Evolutionary conservation across 2,329 filamentous ascomycete species (phyloP), one percentile per base, ranked within the genome.

Genomic region (Ascosphaera aggregata): DNA sequence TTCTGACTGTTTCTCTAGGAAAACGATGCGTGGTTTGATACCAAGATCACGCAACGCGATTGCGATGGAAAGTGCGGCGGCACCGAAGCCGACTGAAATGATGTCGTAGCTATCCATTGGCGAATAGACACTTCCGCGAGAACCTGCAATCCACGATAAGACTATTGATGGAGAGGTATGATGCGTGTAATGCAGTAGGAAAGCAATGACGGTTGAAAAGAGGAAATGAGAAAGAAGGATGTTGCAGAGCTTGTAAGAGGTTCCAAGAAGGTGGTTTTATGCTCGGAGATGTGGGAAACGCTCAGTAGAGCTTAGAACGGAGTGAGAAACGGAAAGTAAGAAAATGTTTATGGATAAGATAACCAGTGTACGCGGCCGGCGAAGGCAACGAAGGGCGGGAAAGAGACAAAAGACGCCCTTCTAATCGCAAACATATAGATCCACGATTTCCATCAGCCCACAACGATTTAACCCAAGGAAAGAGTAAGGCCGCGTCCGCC

Each of bases 1-100:
- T 37, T 67, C 62, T 22, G 64, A 52, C 58, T 95, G 86, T 56
- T 80, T 78, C 63, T 95, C 86, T 18, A 95, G 60, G 58, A 94
- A 95, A 35, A 80, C 68, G 2, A 92, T 74, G 53, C 79, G 82
- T 37, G 81, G 79, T 35, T 57, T 47, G 53, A 52, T 72, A 40
- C 80, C 58, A n/a, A 72, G 62, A 56, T 95, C 86, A 55, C 92
- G 76, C 34, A 94, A 67, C 18, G 89, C 85, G 41, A 93, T 77
- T 11, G 81, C 86, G 44, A 95, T 78, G 15, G 85, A 77, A 27
- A 95, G 66, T 43, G 82, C 89, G 19, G 86, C 86, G 16, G 86
- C 86, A 5, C 86, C 86, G 53, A 95, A 95, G 18, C 86, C 86
- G 41, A 93, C 73, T 56, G 84, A 93, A 47, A 95, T 64, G 39